A percentile compares a stretch with the other conserved stretches of the same genome.
Evolutionary conservation across 805 yeast species (phyloP).

Genomic region (Schwanniomyces sp.): DNA sequence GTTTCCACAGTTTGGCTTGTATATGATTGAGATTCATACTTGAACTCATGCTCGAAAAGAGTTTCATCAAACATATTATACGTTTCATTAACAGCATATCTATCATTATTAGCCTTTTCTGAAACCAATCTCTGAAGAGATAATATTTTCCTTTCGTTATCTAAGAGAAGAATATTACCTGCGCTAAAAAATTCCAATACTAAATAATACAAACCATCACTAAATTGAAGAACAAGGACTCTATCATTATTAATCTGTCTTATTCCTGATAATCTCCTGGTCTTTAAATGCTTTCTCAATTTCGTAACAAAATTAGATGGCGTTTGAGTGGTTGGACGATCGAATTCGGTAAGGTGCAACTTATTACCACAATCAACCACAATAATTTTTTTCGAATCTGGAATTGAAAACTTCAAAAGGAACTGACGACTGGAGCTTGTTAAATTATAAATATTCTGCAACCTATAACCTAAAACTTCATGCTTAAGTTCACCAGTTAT

Average conservation of each 20-base stretch:
- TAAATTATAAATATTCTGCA: slow-evolving; percentile 84
- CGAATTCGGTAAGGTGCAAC: slow-evolving; percentile 74
- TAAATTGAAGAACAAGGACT: slow-evolving; percentile 78
- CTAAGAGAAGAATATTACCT: slow-evolving; percentile 82
- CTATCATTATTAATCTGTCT: slow-evolving; percentile 80
- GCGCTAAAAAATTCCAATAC: slow-evolving; percentile 94
- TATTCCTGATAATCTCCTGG: slow-evolving; percentile 71
- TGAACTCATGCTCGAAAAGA: slow-evolving; percentile 33
- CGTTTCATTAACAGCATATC: slow-evolving; percentile 71
- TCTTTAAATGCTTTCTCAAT: slow-evolving; percentile 80
- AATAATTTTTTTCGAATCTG: slow-evolving; percentile 75
- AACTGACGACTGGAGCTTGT: slow-evolving; percentile 71
- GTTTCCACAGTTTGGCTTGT: slow-evolving; percentile 26
- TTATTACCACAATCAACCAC: slow-evolving; percentile 87
- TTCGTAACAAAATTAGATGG: slow-evolving; percentile 88
- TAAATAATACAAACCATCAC: slow-evolving; percentile 75
- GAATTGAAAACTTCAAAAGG: slow-evolving; percentile 74
- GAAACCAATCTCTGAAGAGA: slow-evolving; percentile 77
- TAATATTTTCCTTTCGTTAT: slow-evolving; percentile 64
- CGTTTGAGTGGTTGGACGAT: slow-evolving; percentile 73
- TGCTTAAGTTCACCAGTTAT: slow-evolving; percentile 63
- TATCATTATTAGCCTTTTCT: slow-evolving; percentile 63
- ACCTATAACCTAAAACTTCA: slow-evolving; percentile 60
- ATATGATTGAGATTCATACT: slow-evolving; percentile 16
- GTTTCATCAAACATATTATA: slow-evolving; percentile 62